Conservation (phyloP, 164 flowering plant species). For the Saururus chinensis region DNA sequence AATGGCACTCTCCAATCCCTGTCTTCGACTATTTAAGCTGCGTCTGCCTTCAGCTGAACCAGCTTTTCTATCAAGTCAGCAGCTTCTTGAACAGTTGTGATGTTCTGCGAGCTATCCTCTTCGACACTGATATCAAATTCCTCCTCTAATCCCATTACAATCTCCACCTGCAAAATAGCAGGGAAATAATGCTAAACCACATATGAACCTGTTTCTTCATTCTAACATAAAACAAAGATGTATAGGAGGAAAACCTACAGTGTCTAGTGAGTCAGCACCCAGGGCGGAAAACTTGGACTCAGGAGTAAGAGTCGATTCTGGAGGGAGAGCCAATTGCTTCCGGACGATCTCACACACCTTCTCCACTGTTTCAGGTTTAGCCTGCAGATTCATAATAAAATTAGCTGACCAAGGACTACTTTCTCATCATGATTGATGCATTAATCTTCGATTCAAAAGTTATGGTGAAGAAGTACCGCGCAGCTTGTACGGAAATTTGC, state of each 20-base stretch:
- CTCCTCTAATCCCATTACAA: constrained; percentile 92
- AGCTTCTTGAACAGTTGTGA: constrained; percentile 73
- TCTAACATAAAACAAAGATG: too few relatives aligned
- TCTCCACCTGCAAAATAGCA: constrained; percentile 50
- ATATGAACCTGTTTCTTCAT: background rate
- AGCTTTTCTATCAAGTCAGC: constrained; percentile 81
- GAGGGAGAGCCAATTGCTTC: constrained; percentile 34
- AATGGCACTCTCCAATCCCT: background rate
- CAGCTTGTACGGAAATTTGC: background rate
- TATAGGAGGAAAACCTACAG: constrained; percentile 19
- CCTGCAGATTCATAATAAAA: constrained; percentile 17
- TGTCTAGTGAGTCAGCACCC: constrained; percentile 55
- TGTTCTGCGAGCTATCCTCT: constrained; percentile 79
- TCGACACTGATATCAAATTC: constrained; percentile 73
- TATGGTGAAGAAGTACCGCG: background rate
- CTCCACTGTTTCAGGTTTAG: constrained; percentile 35
- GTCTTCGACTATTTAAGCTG: background rate
- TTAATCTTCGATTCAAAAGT: background rate
- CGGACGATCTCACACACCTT: constrained; percentile 40
- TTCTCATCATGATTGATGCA: background rate
- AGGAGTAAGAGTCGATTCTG: constrained; percentile 20
- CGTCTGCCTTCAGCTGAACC: constrained; percentile 20
- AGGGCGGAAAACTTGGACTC: constrained; percentile 33
- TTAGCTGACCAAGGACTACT: background rate
- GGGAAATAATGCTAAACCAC: too few relatives aligned